phyloP scores from a whole-genome alignment of 1,284 basidiomycete species.

The Baeospora myosura region DNA sequence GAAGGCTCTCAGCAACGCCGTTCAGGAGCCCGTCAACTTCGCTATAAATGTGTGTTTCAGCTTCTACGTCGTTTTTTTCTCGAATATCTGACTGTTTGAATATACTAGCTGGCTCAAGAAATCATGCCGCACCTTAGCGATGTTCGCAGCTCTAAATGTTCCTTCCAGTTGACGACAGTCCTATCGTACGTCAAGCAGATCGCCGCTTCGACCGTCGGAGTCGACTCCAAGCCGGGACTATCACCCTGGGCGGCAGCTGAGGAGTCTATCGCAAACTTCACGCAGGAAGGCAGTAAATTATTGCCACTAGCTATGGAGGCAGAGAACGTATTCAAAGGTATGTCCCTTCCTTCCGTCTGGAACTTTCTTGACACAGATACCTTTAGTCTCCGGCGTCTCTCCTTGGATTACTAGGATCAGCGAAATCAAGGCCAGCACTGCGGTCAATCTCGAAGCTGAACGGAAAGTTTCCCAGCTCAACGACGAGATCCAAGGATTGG shows the following conservation, averaged over 20 bases:
- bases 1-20: slow-evolving; percentile 60
- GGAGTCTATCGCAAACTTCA: slow-evolving; percentile 61
- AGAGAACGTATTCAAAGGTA: slow-evolving; percentile 77
- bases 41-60: slow-evolving; percentile 72
- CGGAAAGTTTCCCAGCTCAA: slow-evolving; percentile 77
- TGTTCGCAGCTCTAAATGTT: slow-evolving; percentile 64
- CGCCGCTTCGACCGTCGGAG: slow-evolving; percentile 63
- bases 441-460: slow-evolving; percentile 89
- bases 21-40: slow-evolving; percentile 82
- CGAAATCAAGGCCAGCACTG: slow-evolving; percentile 78
- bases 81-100: neutral
- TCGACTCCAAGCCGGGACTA: slow-evolving; percentile 53
- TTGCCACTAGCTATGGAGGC: slow-evolving; percentile 66
- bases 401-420: slow-evolving; percentile 88
- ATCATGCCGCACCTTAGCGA: slow-evolving; percentile 76
- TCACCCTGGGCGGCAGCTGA: slow-evolving; percentile 76
- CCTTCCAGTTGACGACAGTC: slow-evolving; percentile 71
- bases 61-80: slow-evolving; percentile 1
- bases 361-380: slow-evolving; percentile 6
- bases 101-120: slow-evolving; percentile 71
- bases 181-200: slow-evolving; percentile 69
- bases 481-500: slow-evolving; percentile 84
- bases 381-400: slow-evolving; percentile 62
- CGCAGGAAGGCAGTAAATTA: slow-evolving; percentile 63
- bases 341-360: slow-evolving; percentile 21